phyloP scores from a whole-genome alignment of 768 basidiomycete species.

The Erythrobasidium yunnanense region DNA sequence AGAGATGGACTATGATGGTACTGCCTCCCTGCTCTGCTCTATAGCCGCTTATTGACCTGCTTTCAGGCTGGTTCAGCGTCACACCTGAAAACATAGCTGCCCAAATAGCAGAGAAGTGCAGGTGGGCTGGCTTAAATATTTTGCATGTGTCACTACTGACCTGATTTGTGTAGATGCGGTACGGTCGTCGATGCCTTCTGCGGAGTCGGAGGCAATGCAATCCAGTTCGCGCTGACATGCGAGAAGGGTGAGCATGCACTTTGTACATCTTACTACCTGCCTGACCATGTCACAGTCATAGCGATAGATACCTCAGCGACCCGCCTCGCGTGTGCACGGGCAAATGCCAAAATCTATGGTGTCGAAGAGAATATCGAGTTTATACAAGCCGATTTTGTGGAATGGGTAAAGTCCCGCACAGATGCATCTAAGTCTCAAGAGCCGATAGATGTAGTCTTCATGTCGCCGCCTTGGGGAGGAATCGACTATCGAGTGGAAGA shows the following conservation, averaged over 20 bases:
- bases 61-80: conserved; percentile 43
- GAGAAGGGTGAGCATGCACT: conserved; percentile 58
- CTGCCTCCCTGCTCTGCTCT: conserved; percentile 54
- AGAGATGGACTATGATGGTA: conserved; percentile 86
- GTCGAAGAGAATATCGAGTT: conserved; percentile 93
- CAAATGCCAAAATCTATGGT: conserved; percentile 88
- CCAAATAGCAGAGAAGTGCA: conserved; percentile 84
- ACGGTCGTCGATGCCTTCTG: conserved; percentile 88
- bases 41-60: not conserved
- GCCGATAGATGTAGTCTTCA: conserved; percentile 36
- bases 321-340: conserved; percentile 77
- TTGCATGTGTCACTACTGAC: not conserved
- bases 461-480: conserved; percentile 38
- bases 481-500: conserved; percentile 32
- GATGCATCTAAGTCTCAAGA: conserved; percentile 30
- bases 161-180: conserved; percentile 48
- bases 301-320: conserved; percentile 76
- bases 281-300: conserved; percentile 55
- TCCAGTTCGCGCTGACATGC: conserved; percentile 92
- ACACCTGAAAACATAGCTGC: conserved; percentile 86
- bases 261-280: not conserved
- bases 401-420: conserved; percentile 56
- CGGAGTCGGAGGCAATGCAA: conserved; percentile 93
- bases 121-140: conserved; percentile 36
- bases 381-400: conserved; percentile 69